Conservation (phyloP, 148 eudicot genomes). For the Silene uniflora region DNA sequence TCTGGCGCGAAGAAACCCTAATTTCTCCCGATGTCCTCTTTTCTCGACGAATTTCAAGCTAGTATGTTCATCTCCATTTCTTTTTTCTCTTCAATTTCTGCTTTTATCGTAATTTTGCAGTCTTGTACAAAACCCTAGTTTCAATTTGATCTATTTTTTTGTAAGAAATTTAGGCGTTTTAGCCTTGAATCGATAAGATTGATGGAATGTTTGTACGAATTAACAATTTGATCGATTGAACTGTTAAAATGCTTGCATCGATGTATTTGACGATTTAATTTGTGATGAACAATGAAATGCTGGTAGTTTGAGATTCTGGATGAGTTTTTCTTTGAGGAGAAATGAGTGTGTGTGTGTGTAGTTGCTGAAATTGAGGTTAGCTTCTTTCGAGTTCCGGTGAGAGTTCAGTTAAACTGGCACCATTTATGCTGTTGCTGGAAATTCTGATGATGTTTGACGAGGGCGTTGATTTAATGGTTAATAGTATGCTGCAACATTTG, state of each 20-base stretch:
- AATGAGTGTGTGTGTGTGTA: too few species aligned
- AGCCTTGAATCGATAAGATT: background rate
- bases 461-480: background rate
- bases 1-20: constrained; percentile 19
- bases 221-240: background rate
- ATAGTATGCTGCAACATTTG: background rate
- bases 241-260: background rate
- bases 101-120: too few species aligned
- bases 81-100: background rate
- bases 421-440: background rate
- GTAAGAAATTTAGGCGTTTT: background rate
- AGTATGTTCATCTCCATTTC: constrained; percentile 21
- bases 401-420: background rate
- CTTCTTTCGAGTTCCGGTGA: background rate
- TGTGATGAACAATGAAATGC: background rate
- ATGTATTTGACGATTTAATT: background rate
- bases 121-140: constrained; percentile 21
- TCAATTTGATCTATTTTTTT: background rate
- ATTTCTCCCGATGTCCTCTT: constrained; percentile 29
- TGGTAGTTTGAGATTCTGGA: background rate
- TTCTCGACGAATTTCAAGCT: constrained; percentile 37
- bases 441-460: background rate
- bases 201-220: background rate
- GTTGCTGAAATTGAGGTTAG: background rate
- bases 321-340: background rate